Percentiles rank a stretch among this genome's conserved stretches.
These are phyloP conservation scores for Rosa multiflora DNA, from an alignment of 306 rosid genomes.

Conservation along the genomic window DNA sequence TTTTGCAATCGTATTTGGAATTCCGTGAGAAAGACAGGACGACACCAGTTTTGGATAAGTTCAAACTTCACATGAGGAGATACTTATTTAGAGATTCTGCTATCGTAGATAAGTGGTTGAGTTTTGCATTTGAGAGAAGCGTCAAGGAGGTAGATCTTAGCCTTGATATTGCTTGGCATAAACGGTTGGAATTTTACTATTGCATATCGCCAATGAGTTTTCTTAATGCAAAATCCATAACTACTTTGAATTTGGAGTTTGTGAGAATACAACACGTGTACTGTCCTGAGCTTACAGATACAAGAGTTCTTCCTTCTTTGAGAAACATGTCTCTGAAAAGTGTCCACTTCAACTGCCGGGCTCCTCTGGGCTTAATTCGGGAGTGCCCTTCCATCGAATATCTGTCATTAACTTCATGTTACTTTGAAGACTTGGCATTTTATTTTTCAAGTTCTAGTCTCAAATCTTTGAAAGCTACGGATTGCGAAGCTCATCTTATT, in stretches of 20 bases:
- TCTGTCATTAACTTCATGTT: neutral
- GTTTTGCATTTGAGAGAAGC: neutral
- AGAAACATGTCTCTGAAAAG: neutral
- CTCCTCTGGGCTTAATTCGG: neutral
- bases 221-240: neutral
- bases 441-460: neutral
- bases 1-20: neutral
- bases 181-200: neutral
- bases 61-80: neutral
- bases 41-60: neutral
- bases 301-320: neutral
- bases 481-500: no score
- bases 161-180: neutral
- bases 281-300: neutral
- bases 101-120: neutral
- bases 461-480: neutral
- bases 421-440: neutral
- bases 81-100: neutral
- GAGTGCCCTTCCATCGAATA: neutral
- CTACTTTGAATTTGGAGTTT: neutral
- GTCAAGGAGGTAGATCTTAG: neutral
- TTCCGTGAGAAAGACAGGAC: neutral
- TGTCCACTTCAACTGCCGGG: neutral
- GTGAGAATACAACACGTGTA: neutral
- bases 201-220: neutral